Base-by-base conservation (phyloP, 2,329 filamentous ascomycete genomes). In the Pyricularia grisea region DNA sequence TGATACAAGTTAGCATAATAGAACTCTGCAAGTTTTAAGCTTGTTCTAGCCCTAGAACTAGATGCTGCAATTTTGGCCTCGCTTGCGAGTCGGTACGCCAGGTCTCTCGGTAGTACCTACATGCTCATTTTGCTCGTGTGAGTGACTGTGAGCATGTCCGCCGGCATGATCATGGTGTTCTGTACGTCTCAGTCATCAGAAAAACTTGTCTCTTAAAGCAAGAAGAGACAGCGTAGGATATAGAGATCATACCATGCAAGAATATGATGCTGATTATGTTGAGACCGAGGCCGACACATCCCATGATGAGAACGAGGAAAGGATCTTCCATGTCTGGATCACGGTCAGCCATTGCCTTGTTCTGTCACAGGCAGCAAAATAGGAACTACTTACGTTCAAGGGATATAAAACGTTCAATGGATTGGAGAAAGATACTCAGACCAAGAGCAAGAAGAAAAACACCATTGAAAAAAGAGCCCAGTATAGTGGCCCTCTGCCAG, bases 401-500 rank as follows among this genome's bases (percentile, higher is more conserved):
- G 3, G 83, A 79, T 25, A 90, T 81, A 74, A 92, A 92, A 50
- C 90, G 82, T 77, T 93, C 90, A 67, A 93, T 83, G 0, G 90
- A 88, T 74, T 93, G 91, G 2, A 93, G 79, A 42, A 90, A 84
- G 67, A 93, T 91, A 76, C 89, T 92, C 50, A 93, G 77, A 0
- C 90, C 90, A 2, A 94, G 80, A 0, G 89, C 90, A 20, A 93
- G 77, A 1, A 94, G 82, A 70, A 94, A 91, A 1, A 89, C 88
- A 17, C 91, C 91, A 74, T 94, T 94, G 83, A 93, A 94, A 77
- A 94, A 94, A 27, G 90, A 90, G 5, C 91, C 91, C 0, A 94
- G 81, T 0, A 93, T 77, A n/a, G 87, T 85, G 20, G 90, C 90
- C 36, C 91, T 84, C 69, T 91, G 88, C 90, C 90, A 93, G n/a